Evolutionary conservation across 345 rosid genomes (phyloP).

Genomic region (Populus ilicifolia): DNA sequence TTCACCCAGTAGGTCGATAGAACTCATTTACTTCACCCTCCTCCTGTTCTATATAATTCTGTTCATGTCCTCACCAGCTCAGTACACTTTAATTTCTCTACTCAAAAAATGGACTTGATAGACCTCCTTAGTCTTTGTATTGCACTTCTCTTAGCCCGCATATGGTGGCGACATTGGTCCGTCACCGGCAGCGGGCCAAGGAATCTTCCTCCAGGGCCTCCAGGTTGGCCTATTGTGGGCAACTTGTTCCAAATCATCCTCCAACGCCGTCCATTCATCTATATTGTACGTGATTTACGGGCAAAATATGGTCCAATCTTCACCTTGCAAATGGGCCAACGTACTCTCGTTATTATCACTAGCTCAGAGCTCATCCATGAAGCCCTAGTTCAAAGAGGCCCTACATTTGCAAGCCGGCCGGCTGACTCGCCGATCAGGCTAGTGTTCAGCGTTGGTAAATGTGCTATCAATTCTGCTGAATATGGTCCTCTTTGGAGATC

Average conservation of each 20-base stretch:
- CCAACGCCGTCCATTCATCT: conserved; percentile 27
- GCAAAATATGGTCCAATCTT: conserved; percentile 31
- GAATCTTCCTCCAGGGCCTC: conserved; percentile 30
- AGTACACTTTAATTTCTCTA: not conserved
- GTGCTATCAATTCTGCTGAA: conserved; percentile 29
- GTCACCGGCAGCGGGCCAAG: conserved; percentile 4
- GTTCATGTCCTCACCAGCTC: not conserved
- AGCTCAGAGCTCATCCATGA: conserved; percentile 29
- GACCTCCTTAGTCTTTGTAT: conserved; percentile 47
- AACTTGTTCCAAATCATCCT: conserved; percentile 28
- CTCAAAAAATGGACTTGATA: conserved; percentile 47
- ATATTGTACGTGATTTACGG: conserved; percentile 25
- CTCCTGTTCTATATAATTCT: not conserved
- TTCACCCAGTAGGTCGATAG: not conserved
- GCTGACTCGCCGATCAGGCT: conserved; percentile 29
- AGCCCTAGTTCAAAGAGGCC: conserved; percentile 26
- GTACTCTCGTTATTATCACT: conserved; percentile 26
- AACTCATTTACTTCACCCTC: not conserved
- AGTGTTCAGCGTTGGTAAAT: conserved; percentile 31
- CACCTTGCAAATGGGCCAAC: conserved; percentile 36
- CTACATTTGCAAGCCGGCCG: conserved; percentile 25
- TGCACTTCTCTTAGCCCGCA: conserved; percentile 24
- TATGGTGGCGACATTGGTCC: conserved; percentile 21
- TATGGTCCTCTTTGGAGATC: conserved; percentile 33
- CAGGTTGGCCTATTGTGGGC: conserved; percentile 33